Conservation (phyloP, 2,329 filamentous ascomycete genomes). For the Beauveria asiatica region DNA sequence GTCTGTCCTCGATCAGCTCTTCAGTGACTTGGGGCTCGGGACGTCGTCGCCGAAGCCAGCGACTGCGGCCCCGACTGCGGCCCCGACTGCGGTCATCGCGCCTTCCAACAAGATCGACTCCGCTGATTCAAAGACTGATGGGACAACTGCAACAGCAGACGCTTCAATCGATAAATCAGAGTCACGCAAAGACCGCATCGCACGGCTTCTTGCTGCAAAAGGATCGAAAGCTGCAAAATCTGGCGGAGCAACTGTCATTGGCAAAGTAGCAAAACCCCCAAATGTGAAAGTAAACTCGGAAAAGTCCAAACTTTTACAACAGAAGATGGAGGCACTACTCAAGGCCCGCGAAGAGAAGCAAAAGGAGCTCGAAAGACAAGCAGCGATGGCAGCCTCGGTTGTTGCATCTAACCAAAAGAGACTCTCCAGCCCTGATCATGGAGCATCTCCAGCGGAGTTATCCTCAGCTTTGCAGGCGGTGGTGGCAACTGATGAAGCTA, state of each 20-base stretch:
- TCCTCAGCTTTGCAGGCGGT: neutral
- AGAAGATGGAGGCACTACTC: slow-evolving; percentile 69
- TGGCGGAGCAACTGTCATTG: slow-evolving; percentile 10
- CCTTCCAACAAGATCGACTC: neutral
- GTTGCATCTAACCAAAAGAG: neutral
- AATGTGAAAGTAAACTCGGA: slow-evolving; percentile 47
- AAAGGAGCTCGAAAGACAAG: slow-evolving; percentile 8
- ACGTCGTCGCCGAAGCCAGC: slow-evolving; percentile 12
- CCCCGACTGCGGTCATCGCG: neutral
- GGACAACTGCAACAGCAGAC: neutral
- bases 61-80: neutral
- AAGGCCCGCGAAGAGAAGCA: slow-evolving; percentile 42
- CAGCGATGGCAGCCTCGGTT: neutral
- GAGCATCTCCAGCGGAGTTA: neutral
- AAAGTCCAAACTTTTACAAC: slow-evolving; percentile 64
- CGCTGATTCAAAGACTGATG: neutral
- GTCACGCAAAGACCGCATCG: slow-evolving; percentile 68
- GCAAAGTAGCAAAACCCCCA: slow-evolving; percentile 18
- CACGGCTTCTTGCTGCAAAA: slow-evolving; percentile 66
- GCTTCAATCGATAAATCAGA: slow-evolving; percentile 32
- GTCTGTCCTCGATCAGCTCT: slow-evolving; percentile 53
- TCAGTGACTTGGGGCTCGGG: slow-evolving; percentile 58
- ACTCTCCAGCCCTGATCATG: neutral
- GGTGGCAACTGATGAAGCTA: neutral
- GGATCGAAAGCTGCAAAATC: slow-evolving; percentile 39